Evolutionary conservation across 768 basidiomycete species (phyloP).

Genomic region (Lactarius tabidus): DNA sequence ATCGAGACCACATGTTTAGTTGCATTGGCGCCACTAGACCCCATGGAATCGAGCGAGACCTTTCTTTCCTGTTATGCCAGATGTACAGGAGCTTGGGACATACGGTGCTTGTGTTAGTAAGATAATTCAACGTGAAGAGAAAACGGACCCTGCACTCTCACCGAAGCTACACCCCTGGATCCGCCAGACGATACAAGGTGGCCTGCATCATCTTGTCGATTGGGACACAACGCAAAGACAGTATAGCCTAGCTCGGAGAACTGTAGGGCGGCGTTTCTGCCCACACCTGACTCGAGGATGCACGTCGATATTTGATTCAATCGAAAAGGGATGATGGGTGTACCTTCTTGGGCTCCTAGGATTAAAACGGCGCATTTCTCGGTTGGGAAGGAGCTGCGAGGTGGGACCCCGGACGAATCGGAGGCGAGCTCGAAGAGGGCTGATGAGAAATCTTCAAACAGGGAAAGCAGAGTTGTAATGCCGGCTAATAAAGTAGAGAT

Average conservation of each 20-base stretch:
- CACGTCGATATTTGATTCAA: not conserved
- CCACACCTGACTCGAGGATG: slow-evolving; percentile 29
- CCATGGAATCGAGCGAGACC: slow-evolving; percentile 30
- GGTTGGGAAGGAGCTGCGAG: slow-evolving; percentile 28
- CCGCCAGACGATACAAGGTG: not conserved
- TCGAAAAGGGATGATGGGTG: slow-evolving; percentile 6
- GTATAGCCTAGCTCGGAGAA: slow-evolving; percentile 36
- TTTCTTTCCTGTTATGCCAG: slow-evolving; percentile 35
- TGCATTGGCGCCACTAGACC: slow-evolving; percentile 34
- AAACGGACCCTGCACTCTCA: slow-evolving; percentile 21
- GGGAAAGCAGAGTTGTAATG: slow-evolving; percentile 21
- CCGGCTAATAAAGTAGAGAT: slow-evolving; percentile 18
- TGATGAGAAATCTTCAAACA: slow-evolving; percentile 18
- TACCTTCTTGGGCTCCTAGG: slow-evolving; percentile 33
- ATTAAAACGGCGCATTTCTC: slow-evolving; percentile 32
- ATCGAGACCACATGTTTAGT: slow-evolving; percentile 30
- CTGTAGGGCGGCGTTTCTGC: slow-evolving; percentile 30
- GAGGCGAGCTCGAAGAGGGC: slow-evolving; percentile 22
- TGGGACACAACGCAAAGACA: slow-evolving; percentile 33
- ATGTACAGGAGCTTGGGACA: slow-evolving; percentile 31
- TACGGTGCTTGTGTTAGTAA: not conserved
- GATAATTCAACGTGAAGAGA: slow-evolving; percentile 8
- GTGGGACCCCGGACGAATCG: slow-evolving; percentile 21
- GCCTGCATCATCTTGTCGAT: slow-evolving; percentile 16
- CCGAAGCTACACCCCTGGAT: slow-evolving; percentile 28